Base-by-base conservation (phyloP, 2,329 filamentous ascomycete genomes). In the Aspergillus cejpii region DNA sequence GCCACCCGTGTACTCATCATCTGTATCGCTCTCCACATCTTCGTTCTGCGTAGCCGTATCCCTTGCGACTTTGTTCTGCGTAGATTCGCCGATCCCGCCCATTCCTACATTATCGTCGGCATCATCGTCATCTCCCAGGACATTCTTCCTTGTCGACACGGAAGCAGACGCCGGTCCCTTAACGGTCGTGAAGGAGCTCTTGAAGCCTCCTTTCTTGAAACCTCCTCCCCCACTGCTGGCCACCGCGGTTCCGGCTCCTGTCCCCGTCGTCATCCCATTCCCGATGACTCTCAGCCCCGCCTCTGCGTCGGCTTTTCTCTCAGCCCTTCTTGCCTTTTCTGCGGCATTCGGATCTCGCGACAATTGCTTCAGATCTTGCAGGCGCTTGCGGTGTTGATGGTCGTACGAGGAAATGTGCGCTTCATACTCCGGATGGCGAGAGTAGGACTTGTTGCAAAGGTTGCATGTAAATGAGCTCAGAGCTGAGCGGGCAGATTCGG, bases 401-500 rank as follows among this genome's bases (percentile, higher is more conserved):
- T 97, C 92, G 68, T 97, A 97, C 59, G 86, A 92, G 52, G 83
- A 83, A 45, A 96, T 86, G 66, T 98, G 92, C 6, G 90, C 85
- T 68, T 97, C 91, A 66, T 94, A 96, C 65, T 97, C 91, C 63
- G 94, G 91, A 77, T 94, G 91, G 44, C 92, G 88, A 1, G 84
- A 82, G 70, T 97, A 98, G 58, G 90, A 91, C 71, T 97, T 97
- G 52, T 85, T 82, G 73, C 92, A 97, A 43, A 97, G 79, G 31
- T 83, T 79, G 73, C 81, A 94, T 71, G 86, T 89, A 70, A 94
- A 92, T 26, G 85, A 81, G 60, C 83, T 85, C 39, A 87, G 75
- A 12, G 87, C 86, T 59, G 87, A 84, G 50, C 86, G 83, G 6
- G 87, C 87, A 44, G 72, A 77, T 50, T 79, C 76, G 24, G 77